phyloP scores from a whole-genome alignment of 345 rosid genomes.

The Stellera chamaejasme region DNA sequence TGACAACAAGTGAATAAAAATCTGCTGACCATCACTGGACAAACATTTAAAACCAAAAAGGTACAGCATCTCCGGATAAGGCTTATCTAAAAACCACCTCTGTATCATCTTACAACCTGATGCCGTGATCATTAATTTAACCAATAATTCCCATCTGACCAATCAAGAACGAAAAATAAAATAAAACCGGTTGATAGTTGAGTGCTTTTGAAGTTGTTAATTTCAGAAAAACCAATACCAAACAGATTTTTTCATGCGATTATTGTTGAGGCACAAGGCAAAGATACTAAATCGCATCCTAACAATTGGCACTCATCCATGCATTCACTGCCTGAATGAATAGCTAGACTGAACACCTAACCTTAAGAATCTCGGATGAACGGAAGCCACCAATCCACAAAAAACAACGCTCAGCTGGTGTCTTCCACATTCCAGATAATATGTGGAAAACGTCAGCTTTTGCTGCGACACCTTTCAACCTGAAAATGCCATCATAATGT shows the following conservation, averaged over 20 bases:
- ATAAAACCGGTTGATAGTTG: no score
- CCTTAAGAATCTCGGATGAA: constrained; percentile 89
- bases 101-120: no score
- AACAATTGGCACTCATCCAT: not conserved
- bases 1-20: no score
- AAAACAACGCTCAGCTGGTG: constrained; percentile 94
- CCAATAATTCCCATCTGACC: no score
- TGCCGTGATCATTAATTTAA: no score
- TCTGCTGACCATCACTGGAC: no score
- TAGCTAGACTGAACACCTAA: constrained; percentile 8
- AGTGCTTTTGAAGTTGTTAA: not conserved
- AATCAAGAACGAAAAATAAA: no score
- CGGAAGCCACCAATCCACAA: constrained; percentile 98
- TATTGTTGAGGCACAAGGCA: not conserved
- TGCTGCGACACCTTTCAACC: constrained; percentile 75
- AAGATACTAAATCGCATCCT: constrained; percentile 1
- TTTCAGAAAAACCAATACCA: not conserved
- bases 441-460: constrained; percentile 92
- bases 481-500: constrained; percentile 72
- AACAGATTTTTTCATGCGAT: not conserved
- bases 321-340: not conserved
- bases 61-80: no score
- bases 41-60: no score
- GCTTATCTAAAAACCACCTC: no score
- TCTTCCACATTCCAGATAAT: constrained; percentile 96